phyloP scores from a whole-genome alignment of 2,329 filamentous ascomycete species.

The Talaromyces piceae region DNA sequence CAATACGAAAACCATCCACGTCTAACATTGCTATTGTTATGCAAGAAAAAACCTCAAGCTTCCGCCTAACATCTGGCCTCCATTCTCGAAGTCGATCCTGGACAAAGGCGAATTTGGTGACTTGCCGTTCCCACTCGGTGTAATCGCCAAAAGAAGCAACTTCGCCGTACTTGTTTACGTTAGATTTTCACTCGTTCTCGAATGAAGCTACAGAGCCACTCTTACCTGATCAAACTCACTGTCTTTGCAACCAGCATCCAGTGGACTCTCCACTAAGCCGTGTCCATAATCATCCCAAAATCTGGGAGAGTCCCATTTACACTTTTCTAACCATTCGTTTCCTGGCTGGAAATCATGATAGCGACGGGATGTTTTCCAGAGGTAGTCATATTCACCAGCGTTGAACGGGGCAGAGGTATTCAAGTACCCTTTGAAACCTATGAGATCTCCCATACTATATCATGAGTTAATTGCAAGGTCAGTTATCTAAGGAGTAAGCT shows the following conservation, averaged over 20 bases:
- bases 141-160: slow-evolving; percentile 52
- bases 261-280: slow-evolving; percentile 34
- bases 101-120: slow-evolving; percentile 55
- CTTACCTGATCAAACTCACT: slow-evolving; percentile 48
- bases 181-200: neutral
- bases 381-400: slow-evolving; percentile 46
- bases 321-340: slow-evolving; percentile 43
- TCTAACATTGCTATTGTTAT: slow-evolving; percentile 51
- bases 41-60: slow-evolving; percentile 52
- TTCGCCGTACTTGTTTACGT: slow-evolving; percentile 44
- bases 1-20: slow-evolving; percentile 55
- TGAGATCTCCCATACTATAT: slow-evolving; percentile 47
- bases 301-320: slow-evolving; percentile 42
- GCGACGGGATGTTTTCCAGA: slow-evolving; percentile 43
- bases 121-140: slow-evolving; percentile 51
- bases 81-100: slow-evolving; percentile 57
- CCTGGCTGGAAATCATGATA: slow-evolving; percentile 49
- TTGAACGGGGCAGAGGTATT: slow-evolving; percentile 48
- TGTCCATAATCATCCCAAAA: slow-evolving; percentile 50
- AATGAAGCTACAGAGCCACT: neutral
- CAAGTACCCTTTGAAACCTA: slow-evolving; percentile 48
- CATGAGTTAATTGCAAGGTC: neutral
- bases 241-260: slow-evolving; percentile 46
- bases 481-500: slow-evolving; percentile 12
- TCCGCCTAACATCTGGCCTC: slow-evolving; percentile 46